Percentiles rank a stretch among this genome's conserved stretches.
Conservation (phyloP, 2,329 filamentous ascomycete species). For the Stenocarpella maydis region DNA sequence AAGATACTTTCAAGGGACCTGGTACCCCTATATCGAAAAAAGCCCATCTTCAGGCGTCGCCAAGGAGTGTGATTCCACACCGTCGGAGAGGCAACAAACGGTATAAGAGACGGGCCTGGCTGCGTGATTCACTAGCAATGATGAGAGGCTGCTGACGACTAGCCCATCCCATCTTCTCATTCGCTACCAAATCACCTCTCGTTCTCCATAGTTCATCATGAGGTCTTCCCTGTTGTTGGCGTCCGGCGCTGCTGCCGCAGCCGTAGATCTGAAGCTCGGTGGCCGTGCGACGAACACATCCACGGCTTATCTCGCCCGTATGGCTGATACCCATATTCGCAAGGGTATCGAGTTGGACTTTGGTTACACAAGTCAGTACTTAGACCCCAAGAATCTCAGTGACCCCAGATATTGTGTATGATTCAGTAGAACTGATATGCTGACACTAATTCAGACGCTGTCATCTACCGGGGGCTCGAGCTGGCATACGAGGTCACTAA, state of each 20-base stretch:
- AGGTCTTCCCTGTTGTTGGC: conserved; percentile 18
- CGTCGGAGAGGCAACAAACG: neutral
- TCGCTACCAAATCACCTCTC: conserved; percentile 18
- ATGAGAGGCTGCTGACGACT: neutral
- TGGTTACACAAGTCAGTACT: conserved; percentile 42
- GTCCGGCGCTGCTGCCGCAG: conserved; percentile 67
- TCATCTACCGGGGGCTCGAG: conserved; percentile 49
- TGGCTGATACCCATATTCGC: conserved; percentile 49
- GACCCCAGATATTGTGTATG: neutral
- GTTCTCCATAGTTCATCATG: conserved; percentile 16
- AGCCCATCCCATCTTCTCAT: conserved; percentile 24
- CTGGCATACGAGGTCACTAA: conserved; percentile 48
- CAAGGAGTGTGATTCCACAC: conserved; percentile 10
- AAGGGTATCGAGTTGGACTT: conserved; percentile 43
- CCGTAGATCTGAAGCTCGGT: conserved; percentile 76
- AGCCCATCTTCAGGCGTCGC: conserved; percentile 18
- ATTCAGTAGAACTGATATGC: neutral
- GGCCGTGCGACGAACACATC: conserved; percentile 72
- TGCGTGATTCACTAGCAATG: neutral
- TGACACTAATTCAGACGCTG: conserved; percentile 37
- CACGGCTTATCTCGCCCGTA: conserved; percentile 57
- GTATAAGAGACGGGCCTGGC: conserved; percentile 20
- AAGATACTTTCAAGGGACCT: neutral
- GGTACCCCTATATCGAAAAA: conserved; percentile 14
- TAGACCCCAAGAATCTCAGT: neutral